A percentile compares a stretch with the other conserved stretches of the same genome.
phyloP scores from a whole-genome alignment of 2,329 filamentous ascomycete genomes.

The Gyromitra esculenta region DNA sequence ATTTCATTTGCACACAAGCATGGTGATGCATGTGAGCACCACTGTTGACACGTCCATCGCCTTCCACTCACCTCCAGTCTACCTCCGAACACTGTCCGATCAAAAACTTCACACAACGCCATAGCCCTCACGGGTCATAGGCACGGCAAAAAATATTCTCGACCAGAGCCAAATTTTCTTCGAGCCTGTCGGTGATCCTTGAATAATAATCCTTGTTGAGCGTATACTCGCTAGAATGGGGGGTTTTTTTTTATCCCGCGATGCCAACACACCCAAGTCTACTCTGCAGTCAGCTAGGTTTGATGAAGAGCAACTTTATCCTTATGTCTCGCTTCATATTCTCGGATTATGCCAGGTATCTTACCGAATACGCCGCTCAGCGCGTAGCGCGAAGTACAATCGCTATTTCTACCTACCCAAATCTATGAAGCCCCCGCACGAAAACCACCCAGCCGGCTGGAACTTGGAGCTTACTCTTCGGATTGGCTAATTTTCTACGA shows the following conservation, averaged over 20 bases:
- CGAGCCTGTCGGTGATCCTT: not conserved
- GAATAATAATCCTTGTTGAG: constrained; percentile 17
- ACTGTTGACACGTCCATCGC: constrained; percentile 45
- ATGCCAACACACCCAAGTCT: constrained; percentile 27
- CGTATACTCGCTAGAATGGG: constrained; percentile 2
- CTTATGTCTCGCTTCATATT: constrained; percentile 7
- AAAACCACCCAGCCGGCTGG: not conserved
- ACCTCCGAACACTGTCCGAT: not conserved
- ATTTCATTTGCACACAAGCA: constrained; percentile 32
- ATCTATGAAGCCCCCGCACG: not conserved
- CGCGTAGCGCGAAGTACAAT: constrained; percentile 1
- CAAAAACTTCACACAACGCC: not conserved
- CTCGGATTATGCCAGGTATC: constrained; percentile 2
- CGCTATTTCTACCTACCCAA: constrained; percentile 4
- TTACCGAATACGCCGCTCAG: not conserved
- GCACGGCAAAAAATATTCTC: not conserved
- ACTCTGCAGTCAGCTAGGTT: constrained; percentile 8
- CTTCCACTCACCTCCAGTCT: constrained; percentile 30
- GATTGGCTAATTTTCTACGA: constrained; percentile 3
- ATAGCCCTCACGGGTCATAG: constrained; percentile 3
- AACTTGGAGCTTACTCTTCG: not conserved
- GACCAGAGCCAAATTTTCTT: not conserved
- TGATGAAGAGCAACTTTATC: constrained; percentile 14
- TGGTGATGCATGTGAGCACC: constrained; percentile 25
- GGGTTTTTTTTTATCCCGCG: not conserved